A percentile compares a stretch with the other conserved stretches of the same genome.
Evolutionary conservation across 768 basidiomycete species (phyloP).

Genomic region (Termitomyces sp.): DNA sequence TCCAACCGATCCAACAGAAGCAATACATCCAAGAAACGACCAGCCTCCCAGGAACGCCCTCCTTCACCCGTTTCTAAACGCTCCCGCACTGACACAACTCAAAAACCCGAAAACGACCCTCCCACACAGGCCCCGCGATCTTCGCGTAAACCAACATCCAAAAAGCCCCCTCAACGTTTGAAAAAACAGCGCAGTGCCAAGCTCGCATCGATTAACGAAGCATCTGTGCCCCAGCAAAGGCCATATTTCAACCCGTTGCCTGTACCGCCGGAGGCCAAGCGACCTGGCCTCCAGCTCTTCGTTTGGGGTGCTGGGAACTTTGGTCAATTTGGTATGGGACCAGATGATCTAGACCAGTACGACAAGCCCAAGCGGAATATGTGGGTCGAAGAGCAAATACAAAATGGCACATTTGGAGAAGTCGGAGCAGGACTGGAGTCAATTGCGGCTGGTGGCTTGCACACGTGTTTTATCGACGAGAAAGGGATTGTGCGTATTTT

Average conservation of each 20-base stretch:
- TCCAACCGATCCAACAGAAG: slow-evolving; percentile 24
- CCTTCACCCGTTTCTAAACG: slow-evolving; percentile 47
- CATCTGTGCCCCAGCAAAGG: slow-evolving; percentile 34
- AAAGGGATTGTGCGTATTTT: slow-evolving; percentile 70
- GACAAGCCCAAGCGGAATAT: slow-evolving; percentile 69
- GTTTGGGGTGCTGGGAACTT: slow-evolving; percentile 92
- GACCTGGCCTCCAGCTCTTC: slow-evolving; percentile 71
- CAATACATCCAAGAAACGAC: slow-evolving; percentile 40
- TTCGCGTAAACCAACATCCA: slow-evolving; percentile 19
- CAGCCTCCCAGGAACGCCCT: slow-evolving; percentile 40
- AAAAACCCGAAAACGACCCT: slow-evolving; percentile 40
- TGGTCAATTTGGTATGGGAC: slow-evolving; percentile 93
- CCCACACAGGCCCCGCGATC: slow-evolving; percentile 23
- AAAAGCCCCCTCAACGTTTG: slow-evolving; percentile 16
- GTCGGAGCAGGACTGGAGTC: slow-evolving; percentile 76
- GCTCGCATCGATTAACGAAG: slow-evolving; percentile 22
- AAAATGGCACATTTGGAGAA: slow-evolving; percentile 64
- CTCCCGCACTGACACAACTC: slow-evolving; percentile 28
- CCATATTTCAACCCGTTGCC: slow-evolving; percentile 69
- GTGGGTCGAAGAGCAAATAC: slow-evolving; percentile 74
- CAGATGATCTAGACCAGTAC: slow-evolving; percentile 64
- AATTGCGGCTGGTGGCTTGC: slow-evolving; percentile 81
- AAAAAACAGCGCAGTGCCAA: slow-evolving; percentile 12
- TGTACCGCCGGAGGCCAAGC: slow-evolving; percentile 42
- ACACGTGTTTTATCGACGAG: slow-evolving; percentile 85